phyloP scores from a whole-genome alignment of 2,329 filamentous ascomycete species.

The Ophiostoma populinum region DNA sequence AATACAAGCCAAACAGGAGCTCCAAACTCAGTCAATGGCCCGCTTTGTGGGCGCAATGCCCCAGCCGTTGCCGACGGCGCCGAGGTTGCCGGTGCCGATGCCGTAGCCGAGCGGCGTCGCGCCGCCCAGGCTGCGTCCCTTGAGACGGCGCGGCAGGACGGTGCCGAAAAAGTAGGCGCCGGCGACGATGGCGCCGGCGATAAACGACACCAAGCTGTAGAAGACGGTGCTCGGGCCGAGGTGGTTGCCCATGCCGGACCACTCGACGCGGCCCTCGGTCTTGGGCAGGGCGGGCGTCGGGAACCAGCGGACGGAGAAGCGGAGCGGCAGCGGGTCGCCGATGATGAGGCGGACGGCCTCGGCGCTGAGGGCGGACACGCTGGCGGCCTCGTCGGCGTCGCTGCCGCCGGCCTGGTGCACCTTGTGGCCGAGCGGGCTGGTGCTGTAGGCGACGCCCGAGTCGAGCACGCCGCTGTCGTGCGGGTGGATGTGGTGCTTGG shows the following conservation, averaged over 20 bases:
- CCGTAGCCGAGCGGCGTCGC: conserved; percentile 41
- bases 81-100: conserved; percentile 20
- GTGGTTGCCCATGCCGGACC: conserved; percentile 47
- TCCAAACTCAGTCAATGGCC: conserved; percentile 17
- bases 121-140: conserved; percentile 32
- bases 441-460: conserved; percentile 73
- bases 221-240: conserved; percentile 47
- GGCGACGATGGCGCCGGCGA: conserved; percentile 34
- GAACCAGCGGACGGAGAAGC: conserved; percentile 76
- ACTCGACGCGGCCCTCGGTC: conserved; percentile 47
- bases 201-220: conserved; percentile 41
- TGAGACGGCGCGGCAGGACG: conserved; percentile 36
- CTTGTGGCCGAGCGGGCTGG: conserved; percentile 48
- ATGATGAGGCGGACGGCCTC: conserved; percentile 55
- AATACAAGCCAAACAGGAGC: neutral
- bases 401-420: conserved; percentile 12
- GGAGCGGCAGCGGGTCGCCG: conserved; percentile 65
- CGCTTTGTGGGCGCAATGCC: conserved; percentile 31
- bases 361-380: conserved; percentile 1
- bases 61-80: conserved; percentile 38
- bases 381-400: conserved; percentile 1
- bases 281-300: conserved; percentile 53
- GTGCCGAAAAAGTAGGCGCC: conserved; percentile 44
- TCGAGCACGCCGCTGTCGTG: conserved; percentile 66
- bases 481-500: conserved; percentile 42